Evolutionary conservation across 495 filamentous ascomycete genomes (phyloP), one percentile per base, ranked within the genome.

Genomic region (Cetradonia linearis): DNA sequence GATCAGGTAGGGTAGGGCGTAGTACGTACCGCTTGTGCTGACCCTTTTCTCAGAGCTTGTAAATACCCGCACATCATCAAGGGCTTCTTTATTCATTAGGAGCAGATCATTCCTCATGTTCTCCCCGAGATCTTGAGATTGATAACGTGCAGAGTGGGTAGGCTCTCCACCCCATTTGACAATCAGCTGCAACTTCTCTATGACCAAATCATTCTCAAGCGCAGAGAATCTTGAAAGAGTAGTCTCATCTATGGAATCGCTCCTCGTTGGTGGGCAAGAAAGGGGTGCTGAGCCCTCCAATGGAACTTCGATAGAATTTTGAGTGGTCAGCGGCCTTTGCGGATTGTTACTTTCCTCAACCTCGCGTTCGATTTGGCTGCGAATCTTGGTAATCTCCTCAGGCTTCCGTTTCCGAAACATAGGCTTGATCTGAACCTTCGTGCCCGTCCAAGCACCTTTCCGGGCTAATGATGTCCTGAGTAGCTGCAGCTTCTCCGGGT

Each of bases 131-230:
- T 98, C 94, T 67, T 95, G 91, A 0, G 91, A 81, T 71, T 98
- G 93, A 67, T 98, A 97, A 42, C 94, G 83, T 20, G 93, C 94
- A 18, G 92, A 94, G 73, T 98, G 94, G 1, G 93, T 98, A 37
- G 94, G 93, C 71, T 98, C 93, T 23, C 93, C 93, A 63, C 93
- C 94, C 94, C 93, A 98, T 68, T 98, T 98, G 69, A 98, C 93
- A 50, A 98, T 93, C 56, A 98, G 81, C 70, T 98, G 93, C 40
- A 98, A 76, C 71, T 98, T 98, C 68, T 97, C 94, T 13, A 98
- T 77, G 33, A 91, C 83, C 9, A 95, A 80, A 68, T 88, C 91
- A 66, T 94, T 88, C 64, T 95, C 91, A 28, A 81, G 88, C 2
- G 91, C 91, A 18, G 91, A 91, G 61, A 91, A 90, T 46, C 91